Conservation (phyloP, 139 green algal genomes). For the Coelastrella sp. region DNA sequence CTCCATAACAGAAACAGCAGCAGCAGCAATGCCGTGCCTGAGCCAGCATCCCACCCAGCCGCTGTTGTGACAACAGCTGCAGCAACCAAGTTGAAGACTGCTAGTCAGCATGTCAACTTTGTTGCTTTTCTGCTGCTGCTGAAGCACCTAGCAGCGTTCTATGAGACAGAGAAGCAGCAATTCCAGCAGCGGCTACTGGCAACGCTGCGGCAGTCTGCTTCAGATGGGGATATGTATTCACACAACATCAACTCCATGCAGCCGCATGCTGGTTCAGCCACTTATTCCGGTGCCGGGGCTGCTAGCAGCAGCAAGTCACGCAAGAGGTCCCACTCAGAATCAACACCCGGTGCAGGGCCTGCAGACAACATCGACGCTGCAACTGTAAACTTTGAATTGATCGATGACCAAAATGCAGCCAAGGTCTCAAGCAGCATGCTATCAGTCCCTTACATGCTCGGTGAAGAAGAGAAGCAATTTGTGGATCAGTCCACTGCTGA, state of each 20-base stretch:
- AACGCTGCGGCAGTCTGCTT: neutral
- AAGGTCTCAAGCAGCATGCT: too few species aligned
- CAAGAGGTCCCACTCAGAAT: too few species aligned
- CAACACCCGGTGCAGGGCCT: too few species aligned
- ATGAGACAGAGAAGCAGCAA: neutral
- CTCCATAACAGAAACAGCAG: conserved; percentile 9
- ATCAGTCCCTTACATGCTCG: conserved; percentile 31
- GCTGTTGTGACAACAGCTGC: too few species aligned
- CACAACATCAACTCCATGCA: too few species aligned
- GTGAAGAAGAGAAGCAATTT: neutral
- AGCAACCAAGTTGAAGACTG: too few species aligned
- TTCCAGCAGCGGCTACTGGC: conserved; percentile 13
- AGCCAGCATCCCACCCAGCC: too few species aligned
- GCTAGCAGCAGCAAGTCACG: neutral
- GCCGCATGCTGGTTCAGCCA: neutral
- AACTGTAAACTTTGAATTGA: too few species aligned
- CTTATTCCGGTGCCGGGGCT: neutral
- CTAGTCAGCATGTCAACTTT: neutral
- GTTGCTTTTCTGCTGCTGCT: conserved; percentile 33
- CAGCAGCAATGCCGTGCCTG: neutral
- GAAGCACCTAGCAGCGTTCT: conserved; percentile 36
- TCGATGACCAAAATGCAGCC: too few species aligned
- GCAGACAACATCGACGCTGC: too few species aligned
- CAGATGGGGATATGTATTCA: neutral
- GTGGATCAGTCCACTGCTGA: neutral